phyloP scores from a whole-genome alignment of 2,329 filamentous ascomycete species.

The Didymellaceae sp. region DNA sequence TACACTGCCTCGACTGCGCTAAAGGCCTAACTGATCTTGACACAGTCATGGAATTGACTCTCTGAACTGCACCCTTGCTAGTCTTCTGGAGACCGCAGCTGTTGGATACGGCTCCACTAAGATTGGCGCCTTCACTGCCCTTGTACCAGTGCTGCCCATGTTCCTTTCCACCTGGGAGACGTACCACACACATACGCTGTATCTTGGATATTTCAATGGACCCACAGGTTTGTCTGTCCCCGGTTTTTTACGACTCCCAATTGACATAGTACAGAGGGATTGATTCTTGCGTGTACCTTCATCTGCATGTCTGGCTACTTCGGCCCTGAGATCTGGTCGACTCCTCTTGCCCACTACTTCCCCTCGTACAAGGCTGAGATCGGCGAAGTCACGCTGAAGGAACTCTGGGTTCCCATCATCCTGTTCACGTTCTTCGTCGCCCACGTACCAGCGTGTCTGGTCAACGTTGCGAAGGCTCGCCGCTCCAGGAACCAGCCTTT shows the following conservation, averaged over 20 bases:
- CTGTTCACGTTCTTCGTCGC: constrained; percentile 55
- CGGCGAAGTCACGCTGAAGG: constrained; percentile 78
- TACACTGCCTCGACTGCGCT: constrained; percentile 35
- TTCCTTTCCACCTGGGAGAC: constrained; percentile 99
- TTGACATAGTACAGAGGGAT: constrained; percentile 66
- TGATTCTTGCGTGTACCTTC: constrained; percentile 84
- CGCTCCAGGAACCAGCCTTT: constrained; percentile 74
- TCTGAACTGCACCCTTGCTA: constrained; percentile 93
- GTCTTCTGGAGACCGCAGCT: constrained; percentile 86
- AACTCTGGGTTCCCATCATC: constrained; percentile 78
- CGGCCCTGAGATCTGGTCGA: constrained; percentile 85
- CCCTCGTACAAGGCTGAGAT: constrained; percentile 58
- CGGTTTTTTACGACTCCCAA: neutral
- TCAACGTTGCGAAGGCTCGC: constrained; percentile 82
- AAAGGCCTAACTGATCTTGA: constrained; percentile 30
- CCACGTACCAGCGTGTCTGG: constrained; percentile 88
- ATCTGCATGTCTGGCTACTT: constrained; percentile 89
- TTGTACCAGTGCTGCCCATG: constrained; percentile 94
- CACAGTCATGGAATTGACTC: constrained; percentile 91
- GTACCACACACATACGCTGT: constrained; percentile 96
- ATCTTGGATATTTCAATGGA: constrained; percentile 95
- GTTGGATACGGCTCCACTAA: constrained; percentile 88
- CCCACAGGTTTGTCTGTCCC: constrained; percentile 65
- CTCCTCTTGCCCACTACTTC: constrained; percentile 68
- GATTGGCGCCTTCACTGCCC: constrained; percentile 86